Conservation (phyloP, 352 stramenopile genomes). For the Pythium inflatum region DNA sequence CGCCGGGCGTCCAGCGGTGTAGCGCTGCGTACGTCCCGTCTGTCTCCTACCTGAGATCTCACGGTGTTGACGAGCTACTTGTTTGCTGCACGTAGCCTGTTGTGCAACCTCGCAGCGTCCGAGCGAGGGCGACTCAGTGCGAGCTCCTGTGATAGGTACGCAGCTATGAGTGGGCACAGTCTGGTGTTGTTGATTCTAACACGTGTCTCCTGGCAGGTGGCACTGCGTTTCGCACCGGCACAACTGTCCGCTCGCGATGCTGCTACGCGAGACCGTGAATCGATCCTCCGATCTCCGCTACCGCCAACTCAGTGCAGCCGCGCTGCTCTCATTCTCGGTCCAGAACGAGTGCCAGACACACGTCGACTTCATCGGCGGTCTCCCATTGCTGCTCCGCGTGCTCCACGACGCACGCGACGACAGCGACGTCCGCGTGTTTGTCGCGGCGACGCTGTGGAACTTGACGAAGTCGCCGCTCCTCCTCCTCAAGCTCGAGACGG, state of each 20-base stretch:
- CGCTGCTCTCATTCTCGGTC: constrained; percentile 66
- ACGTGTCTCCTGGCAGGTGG: too few species aligned
- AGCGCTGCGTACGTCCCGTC: constrained; percentile 6
- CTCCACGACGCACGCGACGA: constrained; percentile 42
- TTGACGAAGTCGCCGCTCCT: constrained; percentile 65
- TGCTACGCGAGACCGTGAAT: constrained; percentile 43
- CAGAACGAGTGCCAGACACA: constrained; percentile 77
- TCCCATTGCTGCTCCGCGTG: constrained; percentile 52
- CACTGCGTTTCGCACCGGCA: constrained; percentile 73
- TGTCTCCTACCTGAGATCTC: background rate
- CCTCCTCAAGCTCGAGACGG: constrained; percentile 75
- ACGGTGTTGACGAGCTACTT: background rate
- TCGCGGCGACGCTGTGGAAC: constrained; percentile 68
- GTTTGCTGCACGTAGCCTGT: constrained; percentile 42
- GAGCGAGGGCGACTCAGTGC: constrained; percentile 59
- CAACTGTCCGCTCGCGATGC: constrained; percentile 61
- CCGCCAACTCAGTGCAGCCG: constrained; percentile 50
- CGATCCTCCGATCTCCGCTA: constrained; percentile 35
- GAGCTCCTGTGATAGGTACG: constrained; percentile 68
- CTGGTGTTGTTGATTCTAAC: too few species aligned
- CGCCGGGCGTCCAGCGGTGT: constrained; percentile 28
- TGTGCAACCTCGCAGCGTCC: constrained; percentile 62
- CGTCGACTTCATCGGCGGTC: constrained; percentile 52
- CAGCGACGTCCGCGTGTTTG: constrained; percentile 51
- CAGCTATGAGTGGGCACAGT: background rate